Base-by-base conservation (phyloP, 805 yeast species). In the Lipomyces starkeyi region DNA sequence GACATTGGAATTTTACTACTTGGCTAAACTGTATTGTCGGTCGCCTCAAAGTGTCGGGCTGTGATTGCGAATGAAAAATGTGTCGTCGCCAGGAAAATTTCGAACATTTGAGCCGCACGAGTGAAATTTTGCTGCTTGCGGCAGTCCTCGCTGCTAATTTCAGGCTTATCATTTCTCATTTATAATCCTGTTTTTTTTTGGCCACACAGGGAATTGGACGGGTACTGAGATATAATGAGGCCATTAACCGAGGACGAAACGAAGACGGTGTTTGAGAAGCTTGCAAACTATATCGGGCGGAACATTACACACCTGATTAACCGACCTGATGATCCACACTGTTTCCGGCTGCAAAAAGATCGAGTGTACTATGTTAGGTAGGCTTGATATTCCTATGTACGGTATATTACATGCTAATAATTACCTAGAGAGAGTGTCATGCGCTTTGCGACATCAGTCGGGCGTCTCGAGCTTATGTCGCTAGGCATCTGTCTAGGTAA, bases 191-290 rank as follows among this genome's bases (percentile, higher is more conserved):
- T 14, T 58, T n/a, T 58, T n/a, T 17, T 58, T 20, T 7, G 40
- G 34, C 4, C 60, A 6, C 25, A 34, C 25, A 7, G 20, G 4
- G 58, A 32, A 17, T 17, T 43, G 9, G 49, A 43, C 22, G 13
- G 43, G 17, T 17, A 0, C 49, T 43, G n/a, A 17, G 61, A 25
- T 20, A 75, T 20, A 49, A 94, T 94, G 99, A 90, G 99, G 84
- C 91, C 93, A 61, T 85, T 94, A 73, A 94, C 98, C 72, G 99
- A 94, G 78, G 97, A 93, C 79, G 99, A 95, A 78, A 94, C 99
- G 56, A 92, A 91, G 78, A 94, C 90, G 20, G 97, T 95, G 55
- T 94, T 95, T 78, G 98, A 95, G 77, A 95, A 95, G 80, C 85
- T 95, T 66, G 98, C 98, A 69, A 94, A 90, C 79, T 95, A 95